Evolutionary conservation across 2,329 filamentous ascomycete species (phyloP).

Genomic region (Cercospora brassicicola): DNA sequence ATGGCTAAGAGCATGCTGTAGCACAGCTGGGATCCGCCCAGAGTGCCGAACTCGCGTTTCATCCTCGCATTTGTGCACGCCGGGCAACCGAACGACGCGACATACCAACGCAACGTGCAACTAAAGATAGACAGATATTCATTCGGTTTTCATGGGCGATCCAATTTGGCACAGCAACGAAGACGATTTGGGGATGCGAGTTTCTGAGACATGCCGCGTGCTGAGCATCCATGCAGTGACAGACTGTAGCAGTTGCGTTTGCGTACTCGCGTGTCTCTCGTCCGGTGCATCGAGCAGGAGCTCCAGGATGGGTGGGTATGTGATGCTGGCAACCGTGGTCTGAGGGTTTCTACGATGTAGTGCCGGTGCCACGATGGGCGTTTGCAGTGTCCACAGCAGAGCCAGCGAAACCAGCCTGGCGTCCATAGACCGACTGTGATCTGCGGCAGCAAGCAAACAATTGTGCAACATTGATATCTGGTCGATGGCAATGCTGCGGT

Average conservation of each 20-base stretch:
- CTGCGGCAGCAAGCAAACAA: conserved; percentile 29
- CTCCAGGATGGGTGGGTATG: conserved; percentile 6
- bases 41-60: conserved; percentile 25
- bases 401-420: conserved; percentile 6
- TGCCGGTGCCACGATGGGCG: conserved; percentile 24
- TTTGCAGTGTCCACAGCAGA: conserved; percentile 25
- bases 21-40: conserved; percentile 21
- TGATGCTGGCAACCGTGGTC: not conserved
- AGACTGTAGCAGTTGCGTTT: not conserved
- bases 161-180: conserved; percentile 1
- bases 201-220: not conserved
- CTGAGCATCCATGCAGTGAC: not conserved
- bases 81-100: conserved; percentile 20
- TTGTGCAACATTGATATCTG: conserved; percentile 24
- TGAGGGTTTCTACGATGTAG: conserved; percentile 1
- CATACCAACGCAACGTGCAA: conserved; percentile 13
- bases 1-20: conserved; percentile 24
- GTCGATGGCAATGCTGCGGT: conserved; percentile 19
- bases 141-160: not conserved
- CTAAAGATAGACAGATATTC: conserved; percentile 10
- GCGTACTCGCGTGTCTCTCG: not conserved
- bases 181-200: not conserved
- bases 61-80: conserved; percentile 23
- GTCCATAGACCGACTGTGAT: conserved; percentile 19
- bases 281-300: conserved; percentile 5